These are phyloP conservation scores for Solioccasus polychromus DNA, from an alignment of 768 basidiomycete genomes.

Conservation along the genomic window DNA sequence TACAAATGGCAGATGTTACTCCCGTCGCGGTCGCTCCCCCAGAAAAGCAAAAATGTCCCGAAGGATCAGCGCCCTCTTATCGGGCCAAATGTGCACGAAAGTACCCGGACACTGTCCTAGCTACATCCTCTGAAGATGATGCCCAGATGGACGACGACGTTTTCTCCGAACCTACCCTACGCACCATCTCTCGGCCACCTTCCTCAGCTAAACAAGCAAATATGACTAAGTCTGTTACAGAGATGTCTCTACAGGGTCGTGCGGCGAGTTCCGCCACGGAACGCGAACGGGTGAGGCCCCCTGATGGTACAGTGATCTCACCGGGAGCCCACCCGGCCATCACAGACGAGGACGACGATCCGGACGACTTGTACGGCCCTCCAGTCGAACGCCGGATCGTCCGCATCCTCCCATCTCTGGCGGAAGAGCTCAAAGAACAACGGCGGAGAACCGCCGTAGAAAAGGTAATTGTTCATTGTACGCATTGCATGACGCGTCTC, in stretches of 20 bases:
- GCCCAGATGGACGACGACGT: constrained; percentile 10
- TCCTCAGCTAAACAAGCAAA: background rate
- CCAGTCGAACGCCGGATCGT: constrained; percentile 24
- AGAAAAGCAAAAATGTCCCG: background rate
- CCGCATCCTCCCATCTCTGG: constrained; percentile 25
- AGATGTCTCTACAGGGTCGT: background rate
- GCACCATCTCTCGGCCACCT: background rate
- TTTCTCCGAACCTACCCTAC: background rate
- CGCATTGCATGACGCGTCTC: background rate
- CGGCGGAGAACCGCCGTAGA: constrained; percentile 10
- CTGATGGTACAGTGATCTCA: background rate
- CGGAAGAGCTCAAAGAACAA: constrained; percentile 25
- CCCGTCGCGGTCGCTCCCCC: background rate
- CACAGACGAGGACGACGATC: constrained; percentile 16
- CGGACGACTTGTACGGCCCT: constrained; percentile 28
- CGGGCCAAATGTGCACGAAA: constrained; percentile 1
- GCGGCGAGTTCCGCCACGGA: background rate
- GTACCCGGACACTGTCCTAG: background rate
- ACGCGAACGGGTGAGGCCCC: background rate
- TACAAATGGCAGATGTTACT: constrained; percentile 2
- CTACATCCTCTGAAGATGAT: constrained; percentile 7
- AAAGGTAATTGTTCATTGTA: constrained; percentile 13
- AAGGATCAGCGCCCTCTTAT: background rate
- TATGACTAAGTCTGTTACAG: background rate
- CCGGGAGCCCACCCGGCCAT: background rate